Conservation (phyloP, 768 basidiomycete species). For the Trichaptum fuscoviolaceum region DNA sequence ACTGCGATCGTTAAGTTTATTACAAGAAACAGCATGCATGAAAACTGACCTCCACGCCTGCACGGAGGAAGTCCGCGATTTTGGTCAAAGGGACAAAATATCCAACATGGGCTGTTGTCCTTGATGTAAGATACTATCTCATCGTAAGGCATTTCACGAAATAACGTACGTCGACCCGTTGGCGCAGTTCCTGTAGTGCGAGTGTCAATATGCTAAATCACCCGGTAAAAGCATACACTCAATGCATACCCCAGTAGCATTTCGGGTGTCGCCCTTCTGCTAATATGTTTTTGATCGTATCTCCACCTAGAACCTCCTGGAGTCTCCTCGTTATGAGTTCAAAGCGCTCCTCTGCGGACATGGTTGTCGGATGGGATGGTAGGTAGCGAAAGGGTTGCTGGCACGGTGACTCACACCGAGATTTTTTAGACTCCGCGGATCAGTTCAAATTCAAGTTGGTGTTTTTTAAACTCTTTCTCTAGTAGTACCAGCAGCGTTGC, state of each 20-base stretch:
- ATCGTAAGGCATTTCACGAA: conserved; percentile 5
- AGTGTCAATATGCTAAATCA: not conserved
- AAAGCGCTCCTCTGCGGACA: conserved; percentile 48
- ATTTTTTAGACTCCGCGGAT: no score
- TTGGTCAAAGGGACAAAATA: conserved; percentile 95
- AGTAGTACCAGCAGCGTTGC: no score
- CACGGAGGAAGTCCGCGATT: conserved; percentile 92
- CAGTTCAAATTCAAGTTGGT: no score
- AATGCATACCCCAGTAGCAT: conserved; percentile 82
- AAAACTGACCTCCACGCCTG: conserved; percentile 71
- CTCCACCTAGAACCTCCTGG: conserved; percentile 84
- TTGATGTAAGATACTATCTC: not conserved
- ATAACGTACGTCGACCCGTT: conserved; percentile 82
- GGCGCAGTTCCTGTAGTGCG: conserved; percentile 72
- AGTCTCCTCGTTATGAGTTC: conserved; percentile 81
- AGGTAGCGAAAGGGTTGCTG: not conserved
- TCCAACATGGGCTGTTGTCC: conserved; percentile 78
- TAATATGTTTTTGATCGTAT: conserved; percentile 75
- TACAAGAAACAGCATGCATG: conserved; percentile 17
- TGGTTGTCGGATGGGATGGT: conserved; percentile 10
- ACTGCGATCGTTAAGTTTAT: conserved; percentile 7
- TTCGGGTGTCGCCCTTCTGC: conserved; percentile 71
- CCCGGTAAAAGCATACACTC: conserved; percentile 3
- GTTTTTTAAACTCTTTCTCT: no score
- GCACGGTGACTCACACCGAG: not conserved